Evolutionary conservation across 1,284 basidiomycete genomes (phyloP).

Genomic region (Phylloboletellus chloephorus): DNA sequence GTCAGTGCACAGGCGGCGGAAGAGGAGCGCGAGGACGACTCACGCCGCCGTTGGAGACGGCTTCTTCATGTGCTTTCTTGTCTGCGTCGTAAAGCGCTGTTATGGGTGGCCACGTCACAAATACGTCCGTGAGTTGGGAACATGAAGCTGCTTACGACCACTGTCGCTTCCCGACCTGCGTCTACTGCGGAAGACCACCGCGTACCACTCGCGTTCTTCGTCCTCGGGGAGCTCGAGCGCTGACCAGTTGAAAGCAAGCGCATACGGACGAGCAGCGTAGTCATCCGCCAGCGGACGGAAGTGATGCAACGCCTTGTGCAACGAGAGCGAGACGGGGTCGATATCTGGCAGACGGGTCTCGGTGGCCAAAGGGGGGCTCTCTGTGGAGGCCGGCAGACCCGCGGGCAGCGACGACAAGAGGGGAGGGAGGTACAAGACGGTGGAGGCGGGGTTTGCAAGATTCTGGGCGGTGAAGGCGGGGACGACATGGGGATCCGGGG

Average conservation of each 20-base stretch:
- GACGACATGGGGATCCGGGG: slow-evolving; percentile 50
- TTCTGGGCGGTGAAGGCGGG: slow-evolving; percentile 48
- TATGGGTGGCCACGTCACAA: slow-evolving; percentile 11
- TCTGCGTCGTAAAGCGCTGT: slow-evolving; percentile 85
- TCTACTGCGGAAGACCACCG: slow-evolving; percentile 82
- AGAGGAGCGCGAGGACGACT: slow-evolving; percentile 18
- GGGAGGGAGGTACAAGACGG: slow-evolving; percentile 75
- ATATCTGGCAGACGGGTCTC: slow-evolving; percentile 76
- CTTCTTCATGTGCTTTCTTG: slow-evolving; percentile 83
- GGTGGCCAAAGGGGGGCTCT: slow-evolving; percentile 50
- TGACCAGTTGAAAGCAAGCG: slow-evolving; percentile 83
- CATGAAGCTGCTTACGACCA: slow-evolving; percentile 44
- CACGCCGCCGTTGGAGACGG: slow-evolving; percentile 79
- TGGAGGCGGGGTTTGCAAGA: slow-evolving; percentile 36
- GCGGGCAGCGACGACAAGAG: slow-evolving; percentile 68
- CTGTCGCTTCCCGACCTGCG: slow-evolving; percentile 67
- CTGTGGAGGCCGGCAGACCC: slow-evolving; percentile 26
- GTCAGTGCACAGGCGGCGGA: slow-evolving; percentile 5
- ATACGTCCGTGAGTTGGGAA: slow-evolving; percentile 5
- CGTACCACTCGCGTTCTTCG: slow-evolving; percentile 83
- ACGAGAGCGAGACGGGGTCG: slow-evolving; percentile 73
- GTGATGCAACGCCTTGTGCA: slow-evolving; percentile 79
- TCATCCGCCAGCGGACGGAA: slow-evolving; percentile 59
- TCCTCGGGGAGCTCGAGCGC: slow-evolving; percentile 60
- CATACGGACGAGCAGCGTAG: slow-evolving; percentile 65